A percentile compares a stretch with the other conserved stretches of the same genome.
Evolutionary conservation across 208 protist species (phyloP).

Genomic region (Lotmaria passim): DNA sequence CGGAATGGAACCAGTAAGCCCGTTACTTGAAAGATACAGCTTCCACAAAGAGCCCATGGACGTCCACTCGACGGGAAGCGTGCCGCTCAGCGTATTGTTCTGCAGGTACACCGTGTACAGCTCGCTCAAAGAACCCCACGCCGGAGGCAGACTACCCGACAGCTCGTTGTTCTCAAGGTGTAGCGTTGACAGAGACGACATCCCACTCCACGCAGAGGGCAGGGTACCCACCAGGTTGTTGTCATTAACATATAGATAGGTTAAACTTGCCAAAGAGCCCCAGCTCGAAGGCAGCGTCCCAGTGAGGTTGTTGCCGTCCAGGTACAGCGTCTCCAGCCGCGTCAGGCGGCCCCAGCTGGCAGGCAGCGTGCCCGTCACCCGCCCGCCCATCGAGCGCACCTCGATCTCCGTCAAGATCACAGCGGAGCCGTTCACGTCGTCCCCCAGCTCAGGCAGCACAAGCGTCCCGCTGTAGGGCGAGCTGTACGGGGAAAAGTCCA

Average conservation of each 20-base stretch:
- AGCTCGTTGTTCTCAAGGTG: neutral
- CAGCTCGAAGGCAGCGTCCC: too few species aligned
- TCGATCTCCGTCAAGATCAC: too few species aligned
- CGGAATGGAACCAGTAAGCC: too few species aligned
- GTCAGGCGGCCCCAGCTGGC: too few species aligned
- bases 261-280: too few species aligned
- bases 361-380: too few species aligned
- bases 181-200: conserved; percentile 5
- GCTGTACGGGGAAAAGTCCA: neutral
- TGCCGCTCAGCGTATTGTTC: neutral
- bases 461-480: neutral
- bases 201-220: neutral
- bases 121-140: neutral
- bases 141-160: neutral
- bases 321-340: too few species aligned
- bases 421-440: too few species aligned
- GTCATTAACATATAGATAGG: neutral
- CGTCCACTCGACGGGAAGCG: neutral
- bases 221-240: neutral
- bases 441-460: too few species aligned
- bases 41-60: neutral
- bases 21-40: neutral
- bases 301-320: too few species aligned
- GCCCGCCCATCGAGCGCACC: too few species aligned
- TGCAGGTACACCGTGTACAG: neutral